Evolutionary conservation across 345 rosid species (phyloP), one percentile per base, ranked within the genome.

Genomic region (Raphanus sativus): DNA sequence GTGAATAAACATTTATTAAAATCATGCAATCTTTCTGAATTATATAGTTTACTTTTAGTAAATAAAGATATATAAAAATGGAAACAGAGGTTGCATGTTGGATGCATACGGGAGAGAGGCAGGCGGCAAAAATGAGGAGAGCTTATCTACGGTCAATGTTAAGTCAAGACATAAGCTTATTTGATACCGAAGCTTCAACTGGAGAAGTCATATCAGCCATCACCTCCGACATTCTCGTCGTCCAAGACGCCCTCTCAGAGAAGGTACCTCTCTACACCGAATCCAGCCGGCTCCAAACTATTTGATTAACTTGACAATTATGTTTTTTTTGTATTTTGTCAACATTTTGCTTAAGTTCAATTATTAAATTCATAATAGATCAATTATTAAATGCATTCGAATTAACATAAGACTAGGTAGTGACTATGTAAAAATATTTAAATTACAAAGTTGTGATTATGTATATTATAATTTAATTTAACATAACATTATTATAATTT

Each of bases 81-180:
- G 21, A 73, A 65, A 62, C 58, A 95, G 99, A 95, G 97, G 99
- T 95, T 73, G 92, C 89, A 45, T 95, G 98, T 71, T 95, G 99
- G 99, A 95, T 95, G 99, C 88, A 95, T 62, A 92, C 94, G 0
- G 99, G 98, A 48, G 99, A 95, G 70, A 73, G 99, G 74, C 99
- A 92, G 42, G 99, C 97, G 0, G 96, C 96, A 5, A 92, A 92
- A 73, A 88, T 95, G 91, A 89, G 99, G 76, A 91, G 84, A 96
- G 96, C 98, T 3, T 92, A 95, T 84, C 77, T 95, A 4, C 85
- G 86, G 62, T 87, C 96, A 2, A 84, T 92, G 99, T 77, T 95
- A 69, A 90, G 83, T 77, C 99, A 95, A 82, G 99, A 95, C 48
- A 92, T 92, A 32, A 91, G 91, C 65, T 81, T 95, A 48, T 95